Percentiles rank a stretch among this genome's conserved stretches.
phyloP scores from a whole-genome alignment of 768 basidiomycete species.

The Termitomyces sp. region DNA sequence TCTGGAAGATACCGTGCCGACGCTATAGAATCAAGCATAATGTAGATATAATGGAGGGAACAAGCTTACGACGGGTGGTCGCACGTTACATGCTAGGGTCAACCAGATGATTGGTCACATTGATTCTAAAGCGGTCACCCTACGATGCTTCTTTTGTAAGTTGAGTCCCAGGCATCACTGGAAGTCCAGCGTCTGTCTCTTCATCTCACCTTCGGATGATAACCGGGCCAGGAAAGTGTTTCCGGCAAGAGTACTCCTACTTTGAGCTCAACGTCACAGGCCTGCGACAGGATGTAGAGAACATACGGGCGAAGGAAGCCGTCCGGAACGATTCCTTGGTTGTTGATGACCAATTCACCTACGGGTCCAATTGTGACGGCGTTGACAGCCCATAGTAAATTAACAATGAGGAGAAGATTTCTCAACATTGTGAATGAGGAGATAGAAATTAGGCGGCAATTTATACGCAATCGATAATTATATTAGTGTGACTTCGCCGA shows the following conservation, averaged over 20 bases:
- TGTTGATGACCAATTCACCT: background rate
- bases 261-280: background rate
- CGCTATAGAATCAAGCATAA: slow-evolving; percentile 16
- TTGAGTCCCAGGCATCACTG: background rate
- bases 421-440: background rate
- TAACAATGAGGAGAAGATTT: background rate
- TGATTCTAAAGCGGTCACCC: slow-evolving; percentile 1
- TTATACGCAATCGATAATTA: background rate
- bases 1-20: slow-evolving; percentile 35
- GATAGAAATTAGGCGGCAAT: background rate
- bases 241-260: slow-evolving; percentile 1
- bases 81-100: slow-evolving; percentile 5
- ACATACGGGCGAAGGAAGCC: slow-evolving; percentile 3
- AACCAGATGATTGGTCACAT: slow-evolving; percentile 1
- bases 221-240: background rate
- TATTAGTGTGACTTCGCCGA: background rate
- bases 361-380: slow-evolving; percentile 3
- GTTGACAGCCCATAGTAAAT: background rate
- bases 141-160: background rate
- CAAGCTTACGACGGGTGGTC: slow-evolving; percentile 1
- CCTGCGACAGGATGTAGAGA: background rate
- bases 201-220: slow-evolving; percentile 1
- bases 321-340: slow-evolving; percentile 3
- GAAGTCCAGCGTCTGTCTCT: background rate
- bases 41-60: background rate